Conservation (phyloP, 306 rosid species). For the Morella rubra region DNA sequence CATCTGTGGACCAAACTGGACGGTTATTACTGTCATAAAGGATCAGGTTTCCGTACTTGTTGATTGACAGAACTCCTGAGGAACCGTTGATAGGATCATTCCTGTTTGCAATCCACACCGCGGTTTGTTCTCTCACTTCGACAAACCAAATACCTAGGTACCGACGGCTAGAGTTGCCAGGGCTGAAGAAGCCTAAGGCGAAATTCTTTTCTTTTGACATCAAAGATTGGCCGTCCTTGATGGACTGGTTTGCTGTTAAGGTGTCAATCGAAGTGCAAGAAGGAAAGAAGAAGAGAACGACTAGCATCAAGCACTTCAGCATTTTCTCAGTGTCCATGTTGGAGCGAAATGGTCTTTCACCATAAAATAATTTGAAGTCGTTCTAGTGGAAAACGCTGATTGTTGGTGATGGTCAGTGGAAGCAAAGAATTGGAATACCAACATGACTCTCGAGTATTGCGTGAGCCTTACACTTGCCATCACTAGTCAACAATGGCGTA, state of each 20-base stretch:
- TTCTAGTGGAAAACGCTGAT: background rate
- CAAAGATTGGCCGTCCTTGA: background rate
- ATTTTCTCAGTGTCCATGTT: background rate
- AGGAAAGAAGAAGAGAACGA: background rate
- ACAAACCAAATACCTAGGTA: background rate
- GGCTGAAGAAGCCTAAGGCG: background rate
- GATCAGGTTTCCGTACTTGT: background rate
- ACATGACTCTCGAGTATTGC: too few relatives aligned
- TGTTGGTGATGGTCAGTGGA: too few relatives aligned
- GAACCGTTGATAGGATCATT: background rate
- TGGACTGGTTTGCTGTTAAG: background rate
- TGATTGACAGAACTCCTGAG: background rate
- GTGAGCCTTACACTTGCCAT: too few relatives aligned
- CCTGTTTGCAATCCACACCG: background rate
- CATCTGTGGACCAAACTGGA: background rate
- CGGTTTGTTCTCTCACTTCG: background rate
- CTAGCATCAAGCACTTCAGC: background rate
- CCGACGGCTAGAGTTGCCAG: background rate
- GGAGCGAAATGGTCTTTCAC: background rate
- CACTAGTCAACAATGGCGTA: slow-evolving; percentile 7
- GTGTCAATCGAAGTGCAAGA: background rate
- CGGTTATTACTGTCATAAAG: background rate
- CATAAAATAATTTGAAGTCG: too few relatives aligned
- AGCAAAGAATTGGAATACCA: too few relatives aligned
- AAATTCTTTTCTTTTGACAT: background rate